A percentile compares a stretch with the other conserved stretches of the same genome.
phyloP scores from a whole-genome alignment of 2,329 filamentous ascomycete species.

The Fusarium dlaminii region DNA sequence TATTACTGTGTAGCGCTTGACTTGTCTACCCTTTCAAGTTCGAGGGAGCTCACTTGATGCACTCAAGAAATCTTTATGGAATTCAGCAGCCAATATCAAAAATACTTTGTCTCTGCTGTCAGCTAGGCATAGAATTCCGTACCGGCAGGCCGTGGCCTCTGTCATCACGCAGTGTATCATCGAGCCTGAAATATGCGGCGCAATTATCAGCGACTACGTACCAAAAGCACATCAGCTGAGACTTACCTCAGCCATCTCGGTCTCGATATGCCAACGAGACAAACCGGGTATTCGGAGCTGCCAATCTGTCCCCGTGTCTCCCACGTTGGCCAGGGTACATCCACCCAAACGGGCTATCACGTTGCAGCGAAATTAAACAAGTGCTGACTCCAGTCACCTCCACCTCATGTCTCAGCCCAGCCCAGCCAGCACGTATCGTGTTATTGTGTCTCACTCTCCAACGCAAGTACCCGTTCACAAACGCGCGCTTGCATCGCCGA shows the following conservation, averaged over 20 bases:
- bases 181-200: background rate
- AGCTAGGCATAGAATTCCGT: background rate
- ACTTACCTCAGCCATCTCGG: background rate
- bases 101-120: accelerated
- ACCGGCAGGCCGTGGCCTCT: background rate
- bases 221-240: background rate
- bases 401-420: background rate
- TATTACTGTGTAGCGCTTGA: background rate
- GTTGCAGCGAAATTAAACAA: background rate
- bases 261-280: background rate
- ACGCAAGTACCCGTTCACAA: background rate
- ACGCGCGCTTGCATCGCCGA: background rate
- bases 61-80: too few relatives aligned
- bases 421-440: background rate
- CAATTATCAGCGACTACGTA: background rate
- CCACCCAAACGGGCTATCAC: background rate
- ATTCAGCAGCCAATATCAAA: background rate
- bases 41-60: background rate
- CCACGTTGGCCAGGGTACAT: too few relatives aligned
- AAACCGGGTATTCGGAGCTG: background rate
- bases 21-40: background rate
- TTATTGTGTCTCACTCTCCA: background rate
- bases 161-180: background rate
- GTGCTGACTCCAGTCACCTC: background rate
- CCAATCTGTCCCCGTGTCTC: background rate